Conservation (phyloP, 129 eudicot species). For the Cynara cardunculus region DNA sequence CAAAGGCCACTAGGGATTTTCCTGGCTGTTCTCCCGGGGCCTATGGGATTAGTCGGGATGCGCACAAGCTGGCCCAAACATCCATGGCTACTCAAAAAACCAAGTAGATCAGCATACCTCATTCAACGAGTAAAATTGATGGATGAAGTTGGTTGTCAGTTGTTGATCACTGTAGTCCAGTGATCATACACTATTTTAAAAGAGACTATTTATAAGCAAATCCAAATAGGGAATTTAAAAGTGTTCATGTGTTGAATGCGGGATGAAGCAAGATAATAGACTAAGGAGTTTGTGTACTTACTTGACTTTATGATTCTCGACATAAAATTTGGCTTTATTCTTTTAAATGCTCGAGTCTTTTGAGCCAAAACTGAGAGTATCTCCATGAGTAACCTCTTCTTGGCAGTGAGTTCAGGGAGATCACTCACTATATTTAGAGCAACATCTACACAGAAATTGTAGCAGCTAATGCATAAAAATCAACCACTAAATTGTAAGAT, state of each 20-base stretch:
- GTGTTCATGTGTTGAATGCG: not conserved
- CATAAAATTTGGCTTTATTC: conserved; percentile 5
- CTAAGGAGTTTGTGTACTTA: conserved; percentile 4
- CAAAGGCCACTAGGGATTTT: no score
- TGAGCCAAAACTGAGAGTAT: conserved; percentile 38
- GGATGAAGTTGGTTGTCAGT: not conserved
- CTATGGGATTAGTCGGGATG: no score
- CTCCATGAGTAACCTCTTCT: conserved; percentile 28
- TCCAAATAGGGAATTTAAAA: not conserved
- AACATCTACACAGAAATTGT: conserved; percentile 30
- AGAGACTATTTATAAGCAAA: not conserved
- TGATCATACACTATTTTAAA: not conserved
- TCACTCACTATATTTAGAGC: conserved; percentile 30
- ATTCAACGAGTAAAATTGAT: not conserved
- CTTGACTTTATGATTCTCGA: conserved; percentile 18
- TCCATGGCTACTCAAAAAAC: not conserved
- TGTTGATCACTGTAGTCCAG: not conserved
- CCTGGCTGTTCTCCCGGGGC: no score
- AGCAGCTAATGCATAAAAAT: not conserved
- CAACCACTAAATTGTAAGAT: not conserved
- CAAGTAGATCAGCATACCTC: not conserved
- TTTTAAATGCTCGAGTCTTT: conserved; percentile 33
- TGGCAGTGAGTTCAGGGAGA: conserved; percentile 14
- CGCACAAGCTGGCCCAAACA: no score
- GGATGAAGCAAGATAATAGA: not conserved